Conservation (phyloP, 805 yeast species). For the Wickerhamiella allomyrinae region DNA sequence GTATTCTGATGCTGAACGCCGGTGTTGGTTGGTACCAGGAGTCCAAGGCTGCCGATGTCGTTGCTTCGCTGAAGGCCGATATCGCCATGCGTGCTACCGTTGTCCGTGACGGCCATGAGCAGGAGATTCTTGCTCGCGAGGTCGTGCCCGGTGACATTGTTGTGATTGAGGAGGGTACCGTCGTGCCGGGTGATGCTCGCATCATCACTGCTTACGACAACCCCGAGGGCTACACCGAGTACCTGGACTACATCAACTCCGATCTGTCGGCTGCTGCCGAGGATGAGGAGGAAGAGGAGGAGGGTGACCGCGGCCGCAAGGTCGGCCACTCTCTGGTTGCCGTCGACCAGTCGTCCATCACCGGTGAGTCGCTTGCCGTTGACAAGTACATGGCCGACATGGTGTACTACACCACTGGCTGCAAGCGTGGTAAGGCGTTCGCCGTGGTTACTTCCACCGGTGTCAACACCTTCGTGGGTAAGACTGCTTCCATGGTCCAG, state of each 20-base stretch:
- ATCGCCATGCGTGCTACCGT: constrained; percentile 80
- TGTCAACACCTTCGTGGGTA: constrained; percentile 89
- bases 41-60: constrained; percentile 95
- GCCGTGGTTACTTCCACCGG: constrained; percentile 89
- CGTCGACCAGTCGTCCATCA: constrained; percentile 83
- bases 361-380: constrained; percentile 95
- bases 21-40: constrained; percentile 94
- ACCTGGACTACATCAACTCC: constrained; percentile 27
- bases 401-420: constrained; percentile 86
- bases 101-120: constrained; percentile 68
- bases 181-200: constrained; percentile 88
- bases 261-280: constrained; percentile 21
- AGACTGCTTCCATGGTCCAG: constrained; percentile 95
- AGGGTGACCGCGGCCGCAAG: constrained; percentile 45
- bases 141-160: constrained; percentile 91
- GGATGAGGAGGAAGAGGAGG: constrained; percentile 19
- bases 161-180: constrained; percentile 85
- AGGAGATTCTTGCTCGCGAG: constrained; percentile 68
- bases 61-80: constrained; percentile 88
- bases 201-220: constrained; percentile 30
- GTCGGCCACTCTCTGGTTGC: constrained; percentile 71
- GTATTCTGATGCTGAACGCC: constrained; percentile 75
- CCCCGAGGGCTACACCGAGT: constrained; percentile 27
- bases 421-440: constrained; percentile 91
- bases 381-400: constrained; percentile 86